phyloP scores from a whole-genome alignment of 306 rosid species.

The Citrullus mucosospermus region DNA sequence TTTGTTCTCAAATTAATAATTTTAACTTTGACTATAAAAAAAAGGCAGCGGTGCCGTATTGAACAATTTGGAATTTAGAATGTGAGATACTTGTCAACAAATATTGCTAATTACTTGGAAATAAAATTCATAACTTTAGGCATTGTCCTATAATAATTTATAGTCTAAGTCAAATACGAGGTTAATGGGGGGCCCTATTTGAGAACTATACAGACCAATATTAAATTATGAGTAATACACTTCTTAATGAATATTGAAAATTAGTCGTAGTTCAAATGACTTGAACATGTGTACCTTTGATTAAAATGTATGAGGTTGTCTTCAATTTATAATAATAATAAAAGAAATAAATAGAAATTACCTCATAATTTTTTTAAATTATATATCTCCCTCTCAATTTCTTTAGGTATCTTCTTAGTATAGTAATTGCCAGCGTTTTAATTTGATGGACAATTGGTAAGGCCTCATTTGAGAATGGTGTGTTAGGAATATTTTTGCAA shows the following conservation, averaged over 20 bases:
- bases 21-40: neutral
- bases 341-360: no score
- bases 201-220: neutral
- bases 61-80: neutral
- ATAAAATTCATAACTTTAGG: neutral
- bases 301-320: no score
- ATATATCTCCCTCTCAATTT: no score
- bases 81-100: neutral
- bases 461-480: no score
- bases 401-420: no score
- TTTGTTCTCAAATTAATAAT: neutral
- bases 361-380: no score
- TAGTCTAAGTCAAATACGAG: neutral
- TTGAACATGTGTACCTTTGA: no score
- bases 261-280: neutral
- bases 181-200: neutral
- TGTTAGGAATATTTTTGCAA: no score
- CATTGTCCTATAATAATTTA: neutral
- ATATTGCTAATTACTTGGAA: neutral
- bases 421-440: no score
- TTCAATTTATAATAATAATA: no score
- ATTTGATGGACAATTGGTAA: no score
- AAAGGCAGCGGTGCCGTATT: neutral
- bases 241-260: neutral
- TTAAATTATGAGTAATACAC: neutral